A percentile compares a stretch with the other conserved stretches of the same genome.
phyloP scores from a whole-genome alignment of 2,329 filamentous ascomycete species.

The Amesomyces nigricolor region DNA sequence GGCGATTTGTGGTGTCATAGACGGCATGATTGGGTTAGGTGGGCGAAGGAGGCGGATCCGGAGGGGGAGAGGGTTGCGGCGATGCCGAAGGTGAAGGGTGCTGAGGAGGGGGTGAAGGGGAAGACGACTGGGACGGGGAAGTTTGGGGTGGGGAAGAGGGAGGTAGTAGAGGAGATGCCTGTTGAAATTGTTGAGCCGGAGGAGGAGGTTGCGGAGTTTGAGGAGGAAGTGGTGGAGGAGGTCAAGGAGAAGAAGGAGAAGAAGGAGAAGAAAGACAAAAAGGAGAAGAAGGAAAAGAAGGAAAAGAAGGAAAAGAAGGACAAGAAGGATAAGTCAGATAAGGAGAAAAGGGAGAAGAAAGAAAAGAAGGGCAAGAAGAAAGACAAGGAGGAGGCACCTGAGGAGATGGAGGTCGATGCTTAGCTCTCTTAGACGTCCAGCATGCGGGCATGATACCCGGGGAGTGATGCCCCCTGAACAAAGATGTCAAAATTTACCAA shows the following conservation, averaged over 20 bases:
- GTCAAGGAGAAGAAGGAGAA: background rate
- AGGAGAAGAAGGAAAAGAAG: background rate
- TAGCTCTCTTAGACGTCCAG: background rate
- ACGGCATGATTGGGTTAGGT: slow-evolving; percentile 50
- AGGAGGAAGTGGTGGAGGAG: slow-evolving; percentile 4
- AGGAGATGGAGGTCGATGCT: slow-evolving; percentile 10
- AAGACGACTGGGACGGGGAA: background rate
- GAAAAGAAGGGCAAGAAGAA: slow-evolving; percentile 7
- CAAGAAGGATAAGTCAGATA: slow-evolving; percentile 3
- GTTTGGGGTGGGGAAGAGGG: background rate
- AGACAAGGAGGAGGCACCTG: slow-evolving; percentile 28
- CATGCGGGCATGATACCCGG: slow-evolving; percentile 12
- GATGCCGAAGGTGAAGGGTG: slow-evolving; percentile 28
- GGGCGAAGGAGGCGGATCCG: slow-evolving; percentile 48
- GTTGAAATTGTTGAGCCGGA: background rate
- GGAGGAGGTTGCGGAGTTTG: background rate
- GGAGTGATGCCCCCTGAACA: background rate
- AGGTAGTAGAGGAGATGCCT: background rate
- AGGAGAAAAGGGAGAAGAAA: slow-evolving; percentile 11
- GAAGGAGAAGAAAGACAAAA: background rate
- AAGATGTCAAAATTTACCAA: background rate
- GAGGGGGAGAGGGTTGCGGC: slow-evolving; percentile 33
- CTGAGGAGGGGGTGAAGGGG: slow-evolving; percentile 2
- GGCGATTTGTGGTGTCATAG: slow-evolving; percentile 53
- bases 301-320: slow-evolving; percentile 4